Evolutionary conservation across 139 green algal species (phyloP), one percentile per base, ranked within the genome.

Genomic region (Coelastrella sp.): DNA sequence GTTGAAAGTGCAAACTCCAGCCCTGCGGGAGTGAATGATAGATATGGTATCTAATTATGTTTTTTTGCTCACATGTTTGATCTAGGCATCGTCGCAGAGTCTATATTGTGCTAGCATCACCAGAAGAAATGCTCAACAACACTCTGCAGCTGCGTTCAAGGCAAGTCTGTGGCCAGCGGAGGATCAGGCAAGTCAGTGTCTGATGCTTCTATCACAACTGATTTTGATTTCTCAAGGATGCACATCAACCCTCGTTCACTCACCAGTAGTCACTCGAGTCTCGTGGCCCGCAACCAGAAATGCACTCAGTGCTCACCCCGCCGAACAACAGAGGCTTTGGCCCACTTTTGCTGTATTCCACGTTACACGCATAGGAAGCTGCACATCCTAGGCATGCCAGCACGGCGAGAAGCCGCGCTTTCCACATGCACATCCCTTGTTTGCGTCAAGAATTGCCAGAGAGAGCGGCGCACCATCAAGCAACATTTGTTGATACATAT

Each of bases 271-370:
- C 58, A 70, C 15, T 35, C 35, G 79, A 61, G 5, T 49, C 57
- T 57, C 79, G 25, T 11, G 79, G 60, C 79, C n/a, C 19, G 27
- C 79, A 85, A 49, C 79, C 79, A 17, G 79, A 85, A 49, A 72
- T 7, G 79, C 79, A 85, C 22, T 19, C 19, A 24, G 19, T 85
- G 79, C 79, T 85, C 6, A 85, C 79, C 35, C 79, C 79, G 14
- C 79, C 79, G 70, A 85, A 85, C 7, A 85, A 24, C 56, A 85
- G 57, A 17, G 79, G 79, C 57, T 6, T 76, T 25, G 17, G 6
- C 6, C 19, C 57, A 25, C 70, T 12, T 61, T 19, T 60, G 7
- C 19, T 72, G 57, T 85, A 85, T 9, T 85, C 57, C 49, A 85
- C 79, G 6, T 15, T 7, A 20, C 79, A 85, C 4, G 12, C n/a